These are phyloP conservation scores for Teratosphaeria zuluensis DNA, from an alignment of 2,329 filamentous ascomycete genomes.

Conservation along the genomic window DNA sequence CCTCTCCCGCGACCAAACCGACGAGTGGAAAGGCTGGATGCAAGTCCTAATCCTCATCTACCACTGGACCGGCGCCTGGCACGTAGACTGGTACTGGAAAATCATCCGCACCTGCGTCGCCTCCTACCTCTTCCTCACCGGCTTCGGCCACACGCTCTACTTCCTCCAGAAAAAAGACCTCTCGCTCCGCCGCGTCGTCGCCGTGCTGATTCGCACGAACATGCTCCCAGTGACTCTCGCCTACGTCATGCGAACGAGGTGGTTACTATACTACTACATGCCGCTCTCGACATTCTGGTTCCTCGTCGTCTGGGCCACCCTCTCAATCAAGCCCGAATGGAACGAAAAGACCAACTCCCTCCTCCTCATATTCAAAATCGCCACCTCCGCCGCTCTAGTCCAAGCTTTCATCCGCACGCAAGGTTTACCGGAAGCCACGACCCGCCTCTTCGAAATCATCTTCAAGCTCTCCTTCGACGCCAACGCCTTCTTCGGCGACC, in stretches of 20 bases:
- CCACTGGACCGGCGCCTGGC: slow-evolving; percentile 48
- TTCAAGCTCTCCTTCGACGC: slow-evolving; percentile 43
- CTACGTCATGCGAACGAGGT: slow-evolving; percentile 48
- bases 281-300: slow-evolving; percentile 55
- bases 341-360: slow-evolving; percentile 38
- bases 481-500: slow-evolving; percentile 38
- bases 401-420: slow-evolving; percentile 28
- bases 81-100: slow-evolving; percentile 44
- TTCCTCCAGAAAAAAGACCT: slow-evolving; percentile 49
- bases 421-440: slow-evolving; percentile 35
- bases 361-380: slow-evolving; percentile 42
- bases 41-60: slow-evolving; percentile 48
- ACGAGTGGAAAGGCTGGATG: slow-evolving; percentile 61
- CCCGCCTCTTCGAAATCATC: slow-evolving; percentile 29
- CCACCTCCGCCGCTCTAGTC: slow-evolving; percentile 35
- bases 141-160: slow-evolving; percentile 52
- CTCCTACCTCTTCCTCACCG: slow-evolving; percentile 53
- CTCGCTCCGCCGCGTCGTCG: slow-evolving; percentile 43
- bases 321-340: slow-evolving; percentile 32
- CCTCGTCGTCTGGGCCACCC: slow-evolving; percentile 44
- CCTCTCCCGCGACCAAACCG: slow-evolving; percentile 47
- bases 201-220: slow-evolving; percentile 49
- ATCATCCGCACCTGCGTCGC: slow-evolving; percentile 46
- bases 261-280: slow-evolving; percentile 50
- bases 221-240: slow-evolving; percentile 44